These are phyloP conservation scores for Crithidia mellificae DNA, from an alignment of 208 protist genomes.

Conservation along the genomic window DNA sequence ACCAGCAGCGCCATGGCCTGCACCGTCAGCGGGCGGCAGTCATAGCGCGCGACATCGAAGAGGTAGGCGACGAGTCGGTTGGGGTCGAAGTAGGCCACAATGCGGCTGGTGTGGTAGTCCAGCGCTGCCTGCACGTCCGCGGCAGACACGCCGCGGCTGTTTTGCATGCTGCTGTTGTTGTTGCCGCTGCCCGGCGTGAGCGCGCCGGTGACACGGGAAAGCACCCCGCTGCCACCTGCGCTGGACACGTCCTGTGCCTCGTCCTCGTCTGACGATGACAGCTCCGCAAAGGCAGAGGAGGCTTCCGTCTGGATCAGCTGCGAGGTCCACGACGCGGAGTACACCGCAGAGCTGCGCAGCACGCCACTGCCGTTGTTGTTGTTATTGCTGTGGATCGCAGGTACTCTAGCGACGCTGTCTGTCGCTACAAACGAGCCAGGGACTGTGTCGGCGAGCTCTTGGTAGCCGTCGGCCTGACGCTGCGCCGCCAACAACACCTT, in stretches of 20 bases:
- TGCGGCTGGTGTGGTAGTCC: slow-evolving; percentile 38
- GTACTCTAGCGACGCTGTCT: background rate
- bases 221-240: background rate
- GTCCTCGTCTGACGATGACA: slow-evolving; percentile 9
- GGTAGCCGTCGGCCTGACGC: slow-evolving; percentile 12
- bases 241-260: background rate
- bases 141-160: slow-evolving; percentile 11
- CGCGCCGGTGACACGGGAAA: background rate
- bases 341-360: background rate
- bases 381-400: no score
- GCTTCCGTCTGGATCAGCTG: slow-evolving; percentile 1
- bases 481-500: slow-evolving; percentile 6
- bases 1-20: slow-evolving; percentile 72
- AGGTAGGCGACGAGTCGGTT: slow-evolving; percentile 56
- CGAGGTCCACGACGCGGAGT: slow-evolving; percentile 11
- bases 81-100: slow-evolving; percentile 44
- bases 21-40: slow-evolving; percentile 49
- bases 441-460: background rate
- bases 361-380: background rate
- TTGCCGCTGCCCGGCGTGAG: background rate
- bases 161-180: background rate
- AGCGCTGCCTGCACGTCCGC: slow-evolving; percentile 47
- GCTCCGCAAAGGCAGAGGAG: slow-evolving; percentile 1
- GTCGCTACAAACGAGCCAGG: slow-evolving; percentile 2
- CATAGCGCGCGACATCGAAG: slow-evolving; percentile 67